Evolutionary conservation across 1,139 yeast species (phyloP), one percentile per base, ranked within the genome.

Genomic region (Zygosaccharomyces pseudobailii): DNA sequence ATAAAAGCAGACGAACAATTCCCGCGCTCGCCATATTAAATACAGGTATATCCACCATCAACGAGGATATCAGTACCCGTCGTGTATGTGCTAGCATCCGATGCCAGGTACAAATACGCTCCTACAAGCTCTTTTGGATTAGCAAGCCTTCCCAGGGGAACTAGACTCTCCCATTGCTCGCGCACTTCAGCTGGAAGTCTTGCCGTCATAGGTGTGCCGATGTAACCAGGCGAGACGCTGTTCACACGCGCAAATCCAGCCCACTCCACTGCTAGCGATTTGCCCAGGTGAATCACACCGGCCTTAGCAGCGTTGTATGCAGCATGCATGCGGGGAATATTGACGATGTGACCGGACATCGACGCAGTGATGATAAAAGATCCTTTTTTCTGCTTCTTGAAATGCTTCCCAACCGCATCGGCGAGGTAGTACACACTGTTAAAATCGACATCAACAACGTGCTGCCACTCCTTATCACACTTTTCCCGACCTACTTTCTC

Each of bases 251-350:
- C 96, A 64, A 86, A 87, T 2, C 82, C 82, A 27, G 95, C 86
- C 89, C 92, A 88, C 70, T 88, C 96, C 40, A 88, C 87, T 9
- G 95, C 95, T 53, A 88, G 75, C 2, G 95, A 86, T 66, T 78
- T 82, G 47, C 87, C 78, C 64, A 88, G 74, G 69, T 88, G 96
- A 46, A 84, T 70, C 36, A 86, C 80, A 3, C 83, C 96, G 34
- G 96, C 95, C 75, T 88, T 88, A 54, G 94, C 92, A 23, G 94
- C 94, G 66, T 88, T 89, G 74, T 89, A 89, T 42, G 92, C 86
- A 49, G 94, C 87, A 69, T 89, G 96, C 62, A 79, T 69, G 68
- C 89, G 95, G 10, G 97, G 96, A 52, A 84, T 78, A 67, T 89
- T 89, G 55, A 85, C 96, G 58, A 88, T 84, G 67, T 82, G 85